Evolutionary conservation across 495 filamentous ascomycete genomes (phyloP).

Genomic region (Astrothelium subdiscretum): DNA sequence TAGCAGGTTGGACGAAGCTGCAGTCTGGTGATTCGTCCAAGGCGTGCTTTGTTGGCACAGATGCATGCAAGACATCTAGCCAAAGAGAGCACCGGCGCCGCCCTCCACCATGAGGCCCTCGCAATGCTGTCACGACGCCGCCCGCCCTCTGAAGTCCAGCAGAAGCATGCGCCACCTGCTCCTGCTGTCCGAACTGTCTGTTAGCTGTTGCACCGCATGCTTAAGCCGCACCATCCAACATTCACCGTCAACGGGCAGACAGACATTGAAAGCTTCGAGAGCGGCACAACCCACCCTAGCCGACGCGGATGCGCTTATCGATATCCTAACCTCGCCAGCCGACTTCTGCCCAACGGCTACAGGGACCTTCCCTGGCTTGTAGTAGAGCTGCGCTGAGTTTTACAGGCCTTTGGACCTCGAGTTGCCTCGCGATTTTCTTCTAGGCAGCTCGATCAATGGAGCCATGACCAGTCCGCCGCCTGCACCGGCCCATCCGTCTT

Average conservation of each 20-base stretch:
- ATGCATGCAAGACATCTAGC: background rate
- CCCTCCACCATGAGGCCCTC: background rate
- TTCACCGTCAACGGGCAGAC: too few relatives aligned
- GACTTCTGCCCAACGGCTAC: background rate
- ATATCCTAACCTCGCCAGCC: background rate
- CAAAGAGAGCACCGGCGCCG: background rate
- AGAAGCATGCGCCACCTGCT: too few relatives aligned
- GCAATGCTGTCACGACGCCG: background rate
- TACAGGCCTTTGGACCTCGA: background rate
- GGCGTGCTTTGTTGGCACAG: background rate
- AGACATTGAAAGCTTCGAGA: background rate
- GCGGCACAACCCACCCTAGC: background rate
- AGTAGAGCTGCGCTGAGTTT: background rate
- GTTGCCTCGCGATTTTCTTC: background rate
- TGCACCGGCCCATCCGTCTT: conserved; percentile 25
- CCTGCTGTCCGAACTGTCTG: background rate
- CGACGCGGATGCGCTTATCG: background rate
- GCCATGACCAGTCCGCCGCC: conserved; percentile 18
- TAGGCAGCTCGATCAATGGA: background rate
- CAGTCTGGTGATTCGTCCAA: background rate
- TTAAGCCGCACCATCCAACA: background rate
- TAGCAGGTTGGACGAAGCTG: too few relatives aligned
- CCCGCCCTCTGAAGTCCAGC: background rate
- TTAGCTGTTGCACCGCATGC: background rate
- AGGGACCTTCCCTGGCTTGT: background rate